These are phyloP conservation scores for Debaryomyces nepalensis DNA, from an alignment of 1,139 yeast genomes.

Conservation along the genomic window DNA sequence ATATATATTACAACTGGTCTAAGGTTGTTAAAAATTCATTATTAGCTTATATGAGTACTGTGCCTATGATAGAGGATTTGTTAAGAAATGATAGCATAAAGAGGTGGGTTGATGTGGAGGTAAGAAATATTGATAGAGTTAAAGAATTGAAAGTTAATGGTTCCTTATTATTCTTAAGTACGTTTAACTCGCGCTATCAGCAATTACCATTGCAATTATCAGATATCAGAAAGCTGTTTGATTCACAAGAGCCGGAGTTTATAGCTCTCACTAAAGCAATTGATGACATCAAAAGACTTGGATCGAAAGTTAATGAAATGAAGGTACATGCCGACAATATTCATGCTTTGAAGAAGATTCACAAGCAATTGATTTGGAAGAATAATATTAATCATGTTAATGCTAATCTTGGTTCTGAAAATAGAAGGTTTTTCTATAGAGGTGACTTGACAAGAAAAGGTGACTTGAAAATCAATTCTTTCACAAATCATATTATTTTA, in stretches of 20 bases:
- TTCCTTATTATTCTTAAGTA: conserved; percentile 68
- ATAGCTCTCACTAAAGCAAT: conserved; percentile 59
- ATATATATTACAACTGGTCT: conserved; percentile 70
- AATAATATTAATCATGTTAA: conserved; percentile 41
- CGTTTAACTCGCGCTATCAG: conserved; percentile 76
- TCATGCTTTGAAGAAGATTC: conserved; percentile 50
- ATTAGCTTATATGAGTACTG: conserved; percentile 58
- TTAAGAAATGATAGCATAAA: conserved; percentile 52
- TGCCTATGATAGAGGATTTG: conserved; percentile 39
- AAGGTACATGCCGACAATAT: conserved; percentile 61
- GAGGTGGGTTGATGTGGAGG: conserved; percentile 55
- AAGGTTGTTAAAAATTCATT: conserved; percentile 59
- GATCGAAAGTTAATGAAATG: conserved; percentile 48
- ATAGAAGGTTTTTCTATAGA: conserved; percentile 60
- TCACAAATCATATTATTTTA: conserved; percentile 57
- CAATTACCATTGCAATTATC: conserved; percentile 68
- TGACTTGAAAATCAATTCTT: conserved; percentile 59
- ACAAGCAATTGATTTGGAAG: conserved; percentile 56
- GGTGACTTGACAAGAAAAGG: conserved; percentile 70
- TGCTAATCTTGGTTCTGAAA: conserved; percentile 58
- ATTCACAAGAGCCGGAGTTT: conserved; percentile 59
- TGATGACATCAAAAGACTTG: conserved; percentile 42
- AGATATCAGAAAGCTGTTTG: conserved; percentile 57
- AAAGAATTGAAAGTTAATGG: conserved; percentile 55
- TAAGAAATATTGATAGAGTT: conserved; percentile 42